Evolutionary conservation across 2,329 filamentous ascomycete genomes (phyloP), one percentile per base, ranked within the genome.

Genomic region (Botrytis porri): DNA sequence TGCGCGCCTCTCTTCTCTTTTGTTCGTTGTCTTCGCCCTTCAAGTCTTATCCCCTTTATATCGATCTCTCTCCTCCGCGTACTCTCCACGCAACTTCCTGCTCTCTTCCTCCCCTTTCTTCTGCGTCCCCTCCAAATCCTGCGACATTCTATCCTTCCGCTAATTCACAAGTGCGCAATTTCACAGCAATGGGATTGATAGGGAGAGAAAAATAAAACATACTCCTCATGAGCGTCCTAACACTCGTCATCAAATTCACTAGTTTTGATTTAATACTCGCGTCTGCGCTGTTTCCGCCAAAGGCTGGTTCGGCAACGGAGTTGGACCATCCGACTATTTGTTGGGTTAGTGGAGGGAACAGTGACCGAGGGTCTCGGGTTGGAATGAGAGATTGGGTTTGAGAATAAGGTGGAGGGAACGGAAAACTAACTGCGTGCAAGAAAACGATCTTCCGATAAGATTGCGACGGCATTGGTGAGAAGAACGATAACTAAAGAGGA

Each of bases 391-490:
- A 22, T 32, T 32, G n/a, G 29, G 32, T 32, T 59, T 32, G 57
- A n/a, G 16, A 16, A 8, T 20, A 32, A 8, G 57, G 39, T 39
- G 22, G 67, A 35, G n/a, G n/a, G 32, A 43, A 39, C 35, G 59
- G 35, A 12, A 32, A 25, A 83, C 86, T 77, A 90, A 91, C 84
- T 94, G 83, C 93, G 90, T 73, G 85, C 92, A 77, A 97, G 92
- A 83, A 97, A 97, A 75, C 94, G 92, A 84, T 97, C 94, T 88
- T 97, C 95, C 79, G 94, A 97, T 77, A 98, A 92, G 81, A 98
- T 90, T 76, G 95, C 94, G 81, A 98, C 92, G 77, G 94, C 93
- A 84, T 99, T 99, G 84, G 96, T 90, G 81, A 98, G 88, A 80
- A 98, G 93, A 81, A 97, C 87, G 78, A 90, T 88, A 77, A 95